Base-by-base conservation (phyloP, 2,329 filamentous ascomycete species). In the Ampelomyces quisqualis region DNA sequence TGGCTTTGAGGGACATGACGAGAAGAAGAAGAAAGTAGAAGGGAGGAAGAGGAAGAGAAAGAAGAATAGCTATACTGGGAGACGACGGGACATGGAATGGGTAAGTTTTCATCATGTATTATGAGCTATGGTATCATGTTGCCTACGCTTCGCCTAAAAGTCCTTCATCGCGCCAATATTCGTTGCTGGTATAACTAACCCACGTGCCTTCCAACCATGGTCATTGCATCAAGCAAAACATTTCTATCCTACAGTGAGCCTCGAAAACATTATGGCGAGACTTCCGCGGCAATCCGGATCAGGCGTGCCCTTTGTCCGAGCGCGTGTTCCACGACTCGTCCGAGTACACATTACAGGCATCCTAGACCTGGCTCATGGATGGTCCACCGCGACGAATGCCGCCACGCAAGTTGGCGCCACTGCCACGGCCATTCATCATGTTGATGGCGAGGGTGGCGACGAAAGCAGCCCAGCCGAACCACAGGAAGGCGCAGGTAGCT, bases 401-500 rank as follows among this genome's bases (percentile, higher is more conserved):
- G 38, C 74, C 70, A 27, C 80, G 75, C 31, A 69, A 58, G 53
- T 70, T 72, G 45, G 62, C 62, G n/a, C 54, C 56, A 40, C 55
- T 62, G 24, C 77, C 74, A 54, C 77, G 73, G 43, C 77, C 75
- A 45, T 72, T 70, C 57, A 81, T 65, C 40, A 77, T 70, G 49
- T 86, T 75, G 60, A 80, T 72, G 30, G 82, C 64, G 27, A 77
- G 76, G 3, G 73, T 70, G 13, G 63, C 81, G 19, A 73, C 70
- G 59, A 84, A 86, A 18, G 77, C 74, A 26, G 72, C 76, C 65
- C 84, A 88, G 34, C 88, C 77, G 71, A 90, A 90, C 85, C 85
- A 91, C 70, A 88, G 77, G 72, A 91, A 91, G 24, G 80, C 85
- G 22, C 79, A 81, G 48, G 79, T 78, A 24, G 86, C 86, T 72